Evolutionary conservation across 495 filamentous ascomycete genomes (phyloP).

Genomic region (Neurospora africana): DNA sequence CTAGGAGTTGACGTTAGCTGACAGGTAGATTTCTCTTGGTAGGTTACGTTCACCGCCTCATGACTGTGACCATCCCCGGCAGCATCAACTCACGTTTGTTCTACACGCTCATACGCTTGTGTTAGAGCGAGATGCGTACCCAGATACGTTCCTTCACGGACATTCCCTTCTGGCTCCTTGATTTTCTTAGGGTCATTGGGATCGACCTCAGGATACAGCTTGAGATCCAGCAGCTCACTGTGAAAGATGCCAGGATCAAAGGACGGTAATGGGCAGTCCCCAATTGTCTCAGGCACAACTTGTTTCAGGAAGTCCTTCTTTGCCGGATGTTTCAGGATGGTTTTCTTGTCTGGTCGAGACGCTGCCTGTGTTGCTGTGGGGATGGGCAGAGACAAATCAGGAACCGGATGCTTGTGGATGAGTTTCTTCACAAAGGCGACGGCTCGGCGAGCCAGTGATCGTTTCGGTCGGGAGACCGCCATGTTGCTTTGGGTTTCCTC

Average conservation of each 20-base stretch:
- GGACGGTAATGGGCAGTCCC: conserved; percentile 17
- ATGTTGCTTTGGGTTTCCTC: background rate
- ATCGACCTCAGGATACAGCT: conserved; percentile 19
- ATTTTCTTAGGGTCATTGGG: conserved; percentile 10
- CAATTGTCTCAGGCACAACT: conserved; percentile 11
- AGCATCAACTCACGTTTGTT: conserved; percentile 23
- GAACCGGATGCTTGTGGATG: conserved; percentile 1
- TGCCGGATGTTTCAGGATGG: conserved; percentile 19
- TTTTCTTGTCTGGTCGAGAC: conserved; percentile 7
- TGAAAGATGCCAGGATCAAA: conserved; percentile 25
- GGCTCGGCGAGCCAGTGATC: conserved; percentile 6
- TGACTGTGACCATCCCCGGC: background rate
- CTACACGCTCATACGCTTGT: conserved; percentile 28
- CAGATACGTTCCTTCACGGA: conserved; percentile 21
- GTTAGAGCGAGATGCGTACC: conserved; percentile 33
- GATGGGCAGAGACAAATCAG: conserved; percentile 11
- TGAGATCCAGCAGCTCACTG: conserved; percentile 20
- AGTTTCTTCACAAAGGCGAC: conserved; percentile 7
- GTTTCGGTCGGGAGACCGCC: background rate
- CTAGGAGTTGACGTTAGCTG: conserved; percentile 8
- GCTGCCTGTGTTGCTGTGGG: conserved; percentile 10
- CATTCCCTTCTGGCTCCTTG: conserved; percentile 16
- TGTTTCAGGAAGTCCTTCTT: conserved; percentile 18
- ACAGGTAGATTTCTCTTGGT: background rate
- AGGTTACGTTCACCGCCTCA: background rate